Evolutionary conservation across 2,329 filamentous ascomycete species (phyloP).

Genomic region (Trichophyton mentagrophytes): DNA sequence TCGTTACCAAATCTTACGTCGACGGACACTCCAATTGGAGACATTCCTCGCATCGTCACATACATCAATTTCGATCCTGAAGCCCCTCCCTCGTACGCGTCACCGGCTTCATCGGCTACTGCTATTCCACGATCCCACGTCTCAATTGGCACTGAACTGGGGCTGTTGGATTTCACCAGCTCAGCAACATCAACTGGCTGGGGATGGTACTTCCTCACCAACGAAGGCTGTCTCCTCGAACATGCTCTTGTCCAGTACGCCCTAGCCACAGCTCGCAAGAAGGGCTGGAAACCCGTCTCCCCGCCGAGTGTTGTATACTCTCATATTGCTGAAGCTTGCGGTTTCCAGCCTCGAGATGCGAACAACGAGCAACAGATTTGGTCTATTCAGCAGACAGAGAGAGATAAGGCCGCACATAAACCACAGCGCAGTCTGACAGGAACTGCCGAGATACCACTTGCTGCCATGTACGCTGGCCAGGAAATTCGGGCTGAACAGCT

Average conservation of each 20-base stretch:
- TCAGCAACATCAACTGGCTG: constrained; percentile 77
- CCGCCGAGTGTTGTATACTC: constrained; percentile 86
- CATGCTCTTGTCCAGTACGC: constrained; percentile 86
- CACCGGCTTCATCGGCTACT: constrained; percentile 9
- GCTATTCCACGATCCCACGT: constrained; percentile 55
- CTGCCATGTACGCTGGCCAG: constrained; percentile 71
- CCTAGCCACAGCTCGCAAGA: constrained; percentile 55
- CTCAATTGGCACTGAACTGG: constrained; percentile 72
- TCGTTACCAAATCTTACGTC: constrained; percentile 80
- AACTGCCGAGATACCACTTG: constrained; percentile 89
- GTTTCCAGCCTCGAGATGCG: constrained; percentile 85
- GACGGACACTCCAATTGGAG: constrained; percentile 57
- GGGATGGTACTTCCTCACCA: constrained; percentile 96
- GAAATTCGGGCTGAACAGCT: constrained; percentile 53
- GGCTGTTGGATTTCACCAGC: constrained; percentile 76
- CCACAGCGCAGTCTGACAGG: constrained; percentile 67
- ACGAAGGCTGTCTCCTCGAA: constrained; percentile 84
- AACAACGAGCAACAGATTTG: constrained; percentile 91
- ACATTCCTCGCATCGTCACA: constrained; percentile 51
- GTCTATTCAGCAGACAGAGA: constrained; percentile 53
- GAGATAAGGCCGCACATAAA: constrained; percentile 48
- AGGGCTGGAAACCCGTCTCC: constrained; percentile 67
- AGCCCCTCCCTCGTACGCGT: constrained; percentile 25
- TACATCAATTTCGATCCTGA: constrained; percentile 65
- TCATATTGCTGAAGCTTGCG: constrained; percentile 80